A percentile compares a stretch with the other conserved stretches of the same genome.
Conservation (phyloP, 768 basidiomycete genomes). For the Pilatotrama ljubarskyi region DNA sequence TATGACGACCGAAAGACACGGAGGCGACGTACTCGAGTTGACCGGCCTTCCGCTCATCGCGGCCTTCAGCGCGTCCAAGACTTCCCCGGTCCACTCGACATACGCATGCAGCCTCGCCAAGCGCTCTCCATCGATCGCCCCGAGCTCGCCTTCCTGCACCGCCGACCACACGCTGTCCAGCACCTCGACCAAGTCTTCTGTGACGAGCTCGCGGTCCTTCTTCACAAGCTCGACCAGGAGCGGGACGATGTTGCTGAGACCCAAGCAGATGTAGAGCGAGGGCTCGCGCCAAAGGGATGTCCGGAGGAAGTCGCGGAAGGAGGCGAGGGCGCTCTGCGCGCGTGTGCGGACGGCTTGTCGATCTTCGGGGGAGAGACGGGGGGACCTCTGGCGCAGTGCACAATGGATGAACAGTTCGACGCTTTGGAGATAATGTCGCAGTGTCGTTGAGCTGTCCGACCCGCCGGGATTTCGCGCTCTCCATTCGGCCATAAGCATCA, state of each 20-base stretch:
- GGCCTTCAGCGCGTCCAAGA: slow-evolving; percentile 12
- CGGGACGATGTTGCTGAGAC: slow-evolving; percentile 14
- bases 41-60: background rate
- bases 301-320: slow-evolving; percentile 6
- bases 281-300: slow-evolving; percentile 13
- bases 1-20: background rate
- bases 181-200: slow-evolving; percentile 8
- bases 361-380: background rate
- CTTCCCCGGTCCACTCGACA: slow-evolving; percentile 14
- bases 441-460: slow-evolving; percentile 4
- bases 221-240: slow-evolving; percentile 12
- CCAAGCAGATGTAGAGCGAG: slow-evolving; percentile 13
- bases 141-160: background rate
- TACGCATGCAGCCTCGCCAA: slow-evolving; percentile 6
- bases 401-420: slow-evolving; percentile 6
- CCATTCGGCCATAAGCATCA: slow-evolving; percentile 15
- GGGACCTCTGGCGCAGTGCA: background rate
- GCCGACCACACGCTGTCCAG: slow-evolving; percentile 10
- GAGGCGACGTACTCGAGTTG: background rate
- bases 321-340: background rate
- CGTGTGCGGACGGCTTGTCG: background rate
- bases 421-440: slow-evolving; percentile 13
- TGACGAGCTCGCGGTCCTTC: slow-evolving; percentile 4
- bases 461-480: slow-evolving; percentile 9
- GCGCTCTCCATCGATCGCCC: background rate